phyloP scores from a whole-genome alignment of 2,329 filamentous ascomycete genomes.

The Trichoderma hamatum region DNA sequence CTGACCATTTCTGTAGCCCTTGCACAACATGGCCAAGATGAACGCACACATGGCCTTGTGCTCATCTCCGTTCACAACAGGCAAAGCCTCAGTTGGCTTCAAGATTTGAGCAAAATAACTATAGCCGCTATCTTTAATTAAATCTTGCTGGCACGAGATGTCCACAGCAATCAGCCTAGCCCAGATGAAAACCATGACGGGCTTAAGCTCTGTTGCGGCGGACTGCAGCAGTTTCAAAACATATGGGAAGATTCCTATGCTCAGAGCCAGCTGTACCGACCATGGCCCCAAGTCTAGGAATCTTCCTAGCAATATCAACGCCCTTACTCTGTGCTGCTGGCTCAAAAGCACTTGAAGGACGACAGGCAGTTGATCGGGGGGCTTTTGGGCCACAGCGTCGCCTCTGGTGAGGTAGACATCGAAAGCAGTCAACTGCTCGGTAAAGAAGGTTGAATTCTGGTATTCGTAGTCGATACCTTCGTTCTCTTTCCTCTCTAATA shows the following conservation, averaged over 20 bases:
- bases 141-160: constrained; percentile 86
- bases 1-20: constrained; percentile 88
- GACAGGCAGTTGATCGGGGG: constrained; percentile 93
- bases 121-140: constrained; percentile 96
- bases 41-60: constrained; percentile 99
- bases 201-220: constrained; percentile 90
- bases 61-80: constrained; percentile 85
- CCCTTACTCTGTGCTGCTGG: constrained; percentile 89
- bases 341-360: constrained; percentile 94
- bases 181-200: constrained; percentile 99
- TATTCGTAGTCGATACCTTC: constrained; percentile 84
- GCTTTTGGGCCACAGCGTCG: constrained; percentile 77
- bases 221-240: constrained; percentile 97
- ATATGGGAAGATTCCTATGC: constrained; percentile 98
- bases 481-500: constrained; percentile 76
- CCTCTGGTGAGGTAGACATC: constrained; percentile 90
- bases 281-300: constrained; percentile 95
- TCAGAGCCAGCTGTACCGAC: constrained; percentile 97
- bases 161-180: constrained; percentile 94
- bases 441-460: constrained; percentile 92
- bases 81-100: constrained; percentile 79
- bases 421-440: constrained; percentile 94
- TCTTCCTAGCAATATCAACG: constrained; percentile 86
- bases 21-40: constrained; percentile 96
- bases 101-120: constrained; percentile 95